Percentiles rank a stretch among this genome's conserved stretches.
These are phyloP conservation scores for Globisporangium irregulare DNA, from an alignment of 352 stramenopile species.

Conservation along the genomic window DNA sequence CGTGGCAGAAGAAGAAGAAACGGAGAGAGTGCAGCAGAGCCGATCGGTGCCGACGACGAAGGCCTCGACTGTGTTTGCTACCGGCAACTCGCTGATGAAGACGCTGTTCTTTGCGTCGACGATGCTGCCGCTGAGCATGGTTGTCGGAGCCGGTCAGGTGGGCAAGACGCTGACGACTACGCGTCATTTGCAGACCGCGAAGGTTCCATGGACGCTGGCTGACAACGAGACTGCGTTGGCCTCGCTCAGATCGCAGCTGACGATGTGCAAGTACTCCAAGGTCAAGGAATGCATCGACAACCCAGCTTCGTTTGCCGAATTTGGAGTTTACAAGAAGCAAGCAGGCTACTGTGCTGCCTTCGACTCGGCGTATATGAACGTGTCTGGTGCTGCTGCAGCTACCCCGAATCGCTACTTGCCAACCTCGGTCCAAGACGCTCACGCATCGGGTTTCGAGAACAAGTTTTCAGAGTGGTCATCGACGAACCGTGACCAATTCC, in stretches of 20 bases:
- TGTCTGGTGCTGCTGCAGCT: constrained; percentile 23
- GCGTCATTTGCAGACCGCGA: constrained; percentile 10
- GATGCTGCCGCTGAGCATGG: constrained; percentile 14
- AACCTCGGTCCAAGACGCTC: constrained; percentile 43
- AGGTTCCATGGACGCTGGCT: constrained; percentile 36
- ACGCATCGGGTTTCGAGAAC: constrained; percentile 45
- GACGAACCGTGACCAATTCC: constrained; percentile 50
- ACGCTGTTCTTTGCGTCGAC: constrained; percentile 20
- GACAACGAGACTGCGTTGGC: constrained; percentile 36
- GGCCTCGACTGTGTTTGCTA: constrained; percentile 10
- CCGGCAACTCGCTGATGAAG: constrained; percentile 16
- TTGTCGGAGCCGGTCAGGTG: constrained; percentile 9
- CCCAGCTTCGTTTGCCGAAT: constrained; percentile 26
- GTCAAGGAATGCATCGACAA: constrained; percentile 51
- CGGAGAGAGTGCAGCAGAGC: not conserved
- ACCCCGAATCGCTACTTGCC: constrained; percentile 57
- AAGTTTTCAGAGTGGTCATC: constrained; percentile 62
- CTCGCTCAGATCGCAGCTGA: constrained; percentile 31
- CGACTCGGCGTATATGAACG: constrained; percentile 45
- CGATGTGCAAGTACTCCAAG: constrained; percentile 64
- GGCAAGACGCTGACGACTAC: constrained; percentile 15
- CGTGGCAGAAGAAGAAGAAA: not conserved
- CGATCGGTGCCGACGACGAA: not conserved
- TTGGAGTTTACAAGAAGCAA: constrained; percentile 37
- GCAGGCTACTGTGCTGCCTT: constrained; percentile 49